phyloP scores from a whole-genome alignment of 352 stramenopile genomes.

The Phytophthora vignae region DNA sequence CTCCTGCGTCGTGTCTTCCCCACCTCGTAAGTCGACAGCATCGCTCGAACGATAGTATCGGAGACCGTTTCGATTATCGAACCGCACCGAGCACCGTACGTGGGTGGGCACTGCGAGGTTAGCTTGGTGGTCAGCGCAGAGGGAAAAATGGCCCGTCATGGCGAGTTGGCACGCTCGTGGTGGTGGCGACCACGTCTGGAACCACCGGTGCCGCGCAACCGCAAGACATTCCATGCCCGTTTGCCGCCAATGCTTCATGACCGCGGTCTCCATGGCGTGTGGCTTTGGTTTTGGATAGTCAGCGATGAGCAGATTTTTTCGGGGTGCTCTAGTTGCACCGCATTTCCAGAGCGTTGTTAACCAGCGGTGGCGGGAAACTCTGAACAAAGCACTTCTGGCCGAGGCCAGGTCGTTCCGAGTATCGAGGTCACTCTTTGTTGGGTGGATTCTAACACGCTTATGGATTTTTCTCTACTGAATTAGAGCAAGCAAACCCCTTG shows the following conservation, averaged over 20 bases:
- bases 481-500: not conserved
- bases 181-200: not conserved
- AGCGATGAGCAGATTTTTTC: not conserved
- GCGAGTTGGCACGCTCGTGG: slow-evolving; percentile 1
- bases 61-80: slow-evolving; percentile 30
- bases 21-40: not conserved
- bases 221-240: not conserved
- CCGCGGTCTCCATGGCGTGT: not conserved
- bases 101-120: not conserved
- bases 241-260: not conserved
- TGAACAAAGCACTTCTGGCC: not conserved
- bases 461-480: not conserved
- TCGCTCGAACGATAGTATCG: slow-evolving; percentile 30
- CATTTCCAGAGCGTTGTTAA: slow-evolving; percentile 11
- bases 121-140: slow-evolving; percentile 11
- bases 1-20: slow-evolving; percentile 7
- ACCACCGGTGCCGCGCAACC: not conserved
- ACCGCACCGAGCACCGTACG: not conserved
- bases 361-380: not conserved
- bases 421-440: not conserved
- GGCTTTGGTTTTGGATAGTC: not conserved
- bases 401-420: not conserved
- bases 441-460: not conserved
- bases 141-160: not conserved
- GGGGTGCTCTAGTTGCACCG: not conserved